Evolutionary conservation across 306 rosid genomes (phyloP).

Genomic region (Vigna unguiculata): DNA sequence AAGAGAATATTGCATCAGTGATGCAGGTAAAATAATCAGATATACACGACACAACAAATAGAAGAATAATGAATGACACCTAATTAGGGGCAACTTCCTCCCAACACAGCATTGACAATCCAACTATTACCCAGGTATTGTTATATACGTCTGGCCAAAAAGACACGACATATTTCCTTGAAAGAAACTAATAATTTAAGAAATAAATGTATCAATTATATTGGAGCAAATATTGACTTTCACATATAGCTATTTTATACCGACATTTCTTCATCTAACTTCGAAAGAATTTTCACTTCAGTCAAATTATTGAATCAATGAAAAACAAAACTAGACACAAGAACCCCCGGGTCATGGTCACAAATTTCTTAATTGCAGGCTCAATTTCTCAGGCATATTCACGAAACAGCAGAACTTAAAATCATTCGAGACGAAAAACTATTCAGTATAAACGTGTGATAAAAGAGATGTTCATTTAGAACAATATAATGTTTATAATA

Average conservation of each 20-base stretch:
- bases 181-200: not conserved
- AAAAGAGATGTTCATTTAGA: not conserved
- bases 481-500: slow-evolving; percentile 47
- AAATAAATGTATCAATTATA: slow-evolving; percentile 17
- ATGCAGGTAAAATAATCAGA: slow-evolving; percentile 8
- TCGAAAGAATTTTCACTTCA: slow-evolving; percentile 14
- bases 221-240: slow-evolving; percentile 19
- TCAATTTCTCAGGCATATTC: not conserved
- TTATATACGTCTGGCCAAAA: not conserved
- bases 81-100: slow-evolving; percentile 13
- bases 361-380: not conserved
- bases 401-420: not conserved
- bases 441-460: not conserved
- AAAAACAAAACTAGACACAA: slow-evolving; percentile 2
- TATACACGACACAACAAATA: not conserved
- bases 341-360: not conserved
- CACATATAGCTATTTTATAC: not conserved
- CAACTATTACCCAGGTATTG: slow-evolving; percentile 7
- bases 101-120: slow-evolving; percentile 9
- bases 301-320: not conserved
- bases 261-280: slow-evolving; percentile 20
- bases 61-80: not conserved
- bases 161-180: not conserved
- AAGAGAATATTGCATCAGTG: not conserved
- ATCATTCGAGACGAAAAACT: not conserved